Base-by-base conservation (phyloP, 805 yeast genomes). In the Yarrowia phangngaensis region DNA sequence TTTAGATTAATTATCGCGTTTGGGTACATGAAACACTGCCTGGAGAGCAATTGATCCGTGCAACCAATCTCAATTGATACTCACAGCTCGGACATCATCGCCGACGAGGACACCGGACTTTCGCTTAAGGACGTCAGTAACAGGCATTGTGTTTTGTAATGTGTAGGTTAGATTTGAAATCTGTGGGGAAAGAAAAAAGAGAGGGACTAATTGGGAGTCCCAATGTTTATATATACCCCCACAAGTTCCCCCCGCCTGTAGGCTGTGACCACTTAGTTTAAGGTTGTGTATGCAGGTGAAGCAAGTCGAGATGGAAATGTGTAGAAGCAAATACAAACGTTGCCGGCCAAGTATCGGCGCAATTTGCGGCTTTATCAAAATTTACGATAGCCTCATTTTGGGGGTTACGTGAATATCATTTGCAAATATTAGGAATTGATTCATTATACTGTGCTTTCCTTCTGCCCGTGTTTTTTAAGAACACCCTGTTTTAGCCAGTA, bases 81-180 rank as follows among this genome's bases (percentile, higher is more conserved):
- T 49, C 43, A 61, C 62, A 49, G 60, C 61, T 46, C 77, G 78
- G 58, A 92, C 98, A 68, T 92, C 98, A 64, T 90, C 97, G 67
- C 98, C 98, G 74, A 85, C 92, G 71, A 92, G 88, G 73, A 92
- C 98, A 79, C 98, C 98, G 68, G 92, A 65, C 73, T 92, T 89
- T 77, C 94, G 82, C 62, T 75, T 72, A 64, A 89, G 76, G 70
- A 87, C 87, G 64, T 82, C 88, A 36, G 56, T 54, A 52, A 41
- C 47, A 51, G 57, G 57, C 60, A 58, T 58, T 51, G 46, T 55
- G 20, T 11, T 22, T 14, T 14, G 45, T 13, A 17, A 22, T 22
- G 43, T 36, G 45, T 38, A 38, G 45, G 26, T 26, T 38, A 38
- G 45, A 38, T 38, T 17, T 27, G 13, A 3, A 27, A 38, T 38